These are phyloP conservation scores for Globisporangium polare DNA, from an alignment of 352 stramenopile species.

Conservation along the genomic window DNA sequence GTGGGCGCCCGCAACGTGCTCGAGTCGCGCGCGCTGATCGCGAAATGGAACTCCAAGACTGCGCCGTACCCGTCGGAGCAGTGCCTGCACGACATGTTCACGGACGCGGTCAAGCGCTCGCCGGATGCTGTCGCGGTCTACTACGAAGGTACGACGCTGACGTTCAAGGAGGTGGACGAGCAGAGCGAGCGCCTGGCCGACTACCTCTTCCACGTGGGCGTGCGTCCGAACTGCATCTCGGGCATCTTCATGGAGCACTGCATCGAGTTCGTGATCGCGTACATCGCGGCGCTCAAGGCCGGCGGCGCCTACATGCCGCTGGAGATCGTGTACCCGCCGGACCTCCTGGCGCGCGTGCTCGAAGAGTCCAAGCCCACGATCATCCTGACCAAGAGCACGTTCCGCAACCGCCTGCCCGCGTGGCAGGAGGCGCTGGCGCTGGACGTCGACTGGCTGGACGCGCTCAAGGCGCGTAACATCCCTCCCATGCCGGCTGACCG, in stretches of 20 bases:
- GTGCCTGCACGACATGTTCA: conserved; percentile 84
- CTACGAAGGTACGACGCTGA: conserved; percentile 65
- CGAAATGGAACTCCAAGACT: conserved; percentile 44
- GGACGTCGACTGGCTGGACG: conserved; percentile 50
- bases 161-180: conserved; percentile 65
- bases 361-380: conserved; percentile 85
- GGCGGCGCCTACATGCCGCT: conserved; percentile 90
- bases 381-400: conserved; percentile 82
- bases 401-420: conserved; percentile 52
- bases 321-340: conserved; percentile 87
- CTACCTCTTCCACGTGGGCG: conserved; percentile 56
- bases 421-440: conserved; percentile 72
- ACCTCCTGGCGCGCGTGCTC: conserved; percentile 87
- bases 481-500: conserved; percentile 50
- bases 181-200: conserved; percentile 63
- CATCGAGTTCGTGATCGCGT: conserved; percentile 89
- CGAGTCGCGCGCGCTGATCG: conserved; percentile 45
- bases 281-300: conserved; percentile 89
- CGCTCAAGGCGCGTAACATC: conserved; percentile 24
- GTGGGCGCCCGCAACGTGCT: conserved; percentile 31
- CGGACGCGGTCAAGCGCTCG: conserved; percentile 53
- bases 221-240: conserved; percentile 65
- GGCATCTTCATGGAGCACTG: conserved; percentile 91
- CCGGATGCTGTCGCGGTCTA: conserved; percentile 65
- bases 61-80: conserved; percentile 59